A percentile compares a stretch with the other conserved stretches of the same genome.
phyloP scores from a whole-genome alignment of 768 basidiomycete genomes.

The Hygrocybe punicea region DNA sequence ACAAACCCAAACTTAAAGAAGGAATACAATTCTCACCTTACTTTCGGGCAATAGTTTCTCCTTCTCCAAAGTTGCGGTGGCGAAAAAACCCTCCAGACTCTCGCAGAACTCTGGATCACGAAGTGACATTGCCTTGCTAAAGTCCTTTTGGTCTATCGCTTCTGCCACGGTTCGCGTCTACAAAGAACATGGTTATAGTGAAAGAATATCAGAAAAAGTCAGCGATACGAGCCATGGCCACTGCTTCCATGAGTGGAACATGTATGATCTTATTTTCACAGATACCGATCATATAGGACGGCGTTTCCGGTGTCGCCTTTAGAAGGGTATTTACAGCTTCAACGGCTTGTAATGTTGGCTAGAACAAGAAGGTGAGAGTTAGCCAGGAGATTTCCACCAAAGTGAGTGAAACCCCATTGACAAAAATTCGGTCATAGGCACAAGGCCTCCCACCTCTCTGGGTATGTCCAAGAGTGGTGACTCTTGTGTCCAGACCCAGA shows the following conservation, averaged over 20 bases:
- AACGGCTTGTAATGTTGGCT: constrained; percentile 96
- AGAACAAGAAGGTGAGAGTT: constrained; percentile 7
- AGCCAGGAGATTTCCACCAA: neutral
- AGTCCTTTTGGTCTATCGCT: constrained; percentile 81
- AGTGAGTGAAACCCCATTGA: constrained; percentile 32
- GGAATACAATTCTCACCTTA: constrained; percentile 36
- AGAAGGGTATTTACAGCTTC: constrained; percentile 89
- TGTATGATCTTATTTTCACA: constrained; percentile 93
- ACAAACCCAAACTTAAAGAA: neutral
- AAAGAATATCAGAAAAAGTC: neutral
- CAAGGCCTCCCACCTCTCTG: constrained; percentile 94
- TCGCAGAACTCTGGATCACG: constrained; percentile 92
- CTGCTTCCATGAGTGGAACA: constrained; percentile 90
- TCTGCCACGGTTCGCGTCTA: constrained; percentile 84
- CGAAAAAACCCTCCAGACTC: constrained; percentile 78
- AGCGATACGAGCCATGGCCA: constrained; percentile 60
- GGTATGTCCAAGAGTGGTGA: constrained; percentile 95
- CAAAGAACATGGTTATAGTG: constrained; percentile 8
- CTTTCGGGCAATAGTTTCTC: constrained; percentile 49
- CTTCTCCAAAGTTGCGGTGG: constrained; percentile 61
- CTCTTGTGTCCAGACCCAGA: constrained; percentile 89
- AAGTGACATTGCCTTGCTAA: constrained; percentile 79
- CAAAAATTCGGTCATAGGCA: constrained; percentile 89
- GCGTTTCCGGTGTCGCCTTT: constrained; percentile 80
- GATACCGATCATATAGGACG: constrained; percentile 97